phyloP scores from a whole-genome alignment of 2,329 filamentous ascomycete genomes.

The Immersiporthe knoxdaviesiana region DNA sequence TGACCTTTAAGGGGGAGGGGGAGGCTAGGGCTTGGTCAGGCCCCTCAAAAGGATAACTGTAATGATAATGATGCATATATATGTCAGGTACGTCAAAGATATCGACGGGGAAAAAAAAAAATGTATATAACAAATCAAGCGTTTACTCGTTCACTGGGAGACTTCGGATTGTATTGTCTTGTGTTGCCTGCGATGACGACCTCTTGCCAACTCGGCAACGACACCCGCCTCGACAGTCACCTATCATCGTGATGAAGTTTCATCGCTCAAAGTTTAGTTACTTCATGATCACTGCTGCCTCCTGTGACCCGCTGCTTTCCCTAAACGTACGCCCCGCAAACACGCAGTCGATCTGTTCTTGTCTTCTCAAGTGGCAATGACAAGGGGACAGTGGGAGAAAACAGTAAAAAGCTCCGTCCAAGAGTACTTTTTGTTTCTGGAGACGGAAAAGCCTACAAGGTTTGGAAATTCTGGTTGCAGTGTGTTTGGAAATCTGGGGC shows the following conservation, averaged over 20 bases:
- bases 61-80: not conserved
- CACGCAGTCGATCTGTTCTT: not conserved
- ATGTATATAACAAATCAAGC: not conserved
- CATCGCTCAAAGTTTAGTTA: not conserved
- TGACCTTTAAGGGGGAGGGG: constrained; percentile 19
- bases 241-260: not conserved
- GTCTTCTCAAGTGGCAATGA: not conserved
- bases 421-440: not conserved
- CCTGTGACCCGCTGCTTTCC: not conserved
- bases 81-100: not conserved
- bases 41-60: not conserved
- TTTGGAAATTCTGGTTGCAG: not conserved
- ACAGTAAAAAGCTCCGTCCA: not conserved
- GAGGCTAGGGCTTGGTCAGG: not conserved
- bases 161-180: too few relatives aligned
- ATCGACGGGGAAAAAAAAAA: not conserved
- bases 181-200: not conserved
- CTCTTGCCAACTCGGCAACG: not conserved
- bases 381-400: not conserved
- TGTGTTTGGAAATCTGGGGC: not conserved
- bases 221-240: not conserved
- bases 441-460: not conserved
- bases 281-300: not conserved
- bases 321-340: not conserved
- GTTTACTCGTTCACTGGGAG: not conserved